These are phyloP conservation scores for Akanthomyces uredinophilus DNA, from an alignment of 2,329 filamentous ascomycete species.

Conservation along the genomic window DNA sequence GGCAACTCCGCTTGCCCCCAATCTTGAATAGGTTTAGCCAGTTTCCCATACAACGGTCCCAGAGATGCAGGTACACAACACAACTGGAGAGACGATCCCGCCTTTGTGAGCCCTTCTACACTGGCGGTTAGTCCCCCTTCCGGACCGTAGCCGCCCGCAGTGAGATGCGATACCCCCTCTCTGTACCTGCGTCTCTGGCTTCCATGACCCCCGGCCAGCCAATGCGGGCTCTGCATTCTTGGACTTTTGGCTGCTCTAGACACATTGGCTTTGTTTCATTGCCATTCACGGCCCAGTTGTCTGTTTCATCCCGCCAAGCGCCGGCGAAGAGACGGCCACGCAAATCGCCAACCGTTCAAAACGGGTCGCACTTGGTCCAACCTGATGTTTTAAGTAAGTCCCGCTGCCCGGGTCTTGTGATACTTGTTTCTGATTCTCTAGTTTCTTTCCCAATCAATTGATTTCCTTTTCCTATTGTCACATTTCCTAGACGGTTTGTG, in stretches of 20 bases:
- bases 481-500: conserved; percentile 5
- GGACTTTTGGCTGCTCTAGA: neutral
- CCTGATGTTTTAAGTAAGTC: conserved; percentile 2
- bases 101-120: too few species aligned
- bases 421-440: neutral
- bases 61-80: neutral
- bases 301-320: conserved; percentile 13
- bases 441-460: neutral
- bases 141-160: neutral
- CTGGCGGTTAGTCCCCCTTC: neutral
- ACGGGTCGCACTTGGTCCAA: neutral
- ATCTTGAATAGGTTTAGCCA: neutral
- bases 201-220: neutral
- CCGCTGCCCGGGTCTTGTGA: neutral
- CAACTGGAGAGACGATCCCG: neutral
- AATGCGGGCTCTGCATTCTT: conserved; percentile 1
- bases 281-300: neutral
- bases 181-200: neutral
- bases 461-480: conserved; percentile 7
- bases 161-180: neutral
- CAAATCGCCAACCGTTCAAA: neutral
- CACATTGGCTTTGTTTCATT: conserved; percentile 11
- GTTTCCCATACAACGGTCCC: neutral
- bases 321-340: neutral
- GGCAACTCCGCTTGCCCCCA: too few species aligned